phyloP scores from a whole-genome alignment of 148 eudicot genomes.

The Silene latifolia region DNA sequence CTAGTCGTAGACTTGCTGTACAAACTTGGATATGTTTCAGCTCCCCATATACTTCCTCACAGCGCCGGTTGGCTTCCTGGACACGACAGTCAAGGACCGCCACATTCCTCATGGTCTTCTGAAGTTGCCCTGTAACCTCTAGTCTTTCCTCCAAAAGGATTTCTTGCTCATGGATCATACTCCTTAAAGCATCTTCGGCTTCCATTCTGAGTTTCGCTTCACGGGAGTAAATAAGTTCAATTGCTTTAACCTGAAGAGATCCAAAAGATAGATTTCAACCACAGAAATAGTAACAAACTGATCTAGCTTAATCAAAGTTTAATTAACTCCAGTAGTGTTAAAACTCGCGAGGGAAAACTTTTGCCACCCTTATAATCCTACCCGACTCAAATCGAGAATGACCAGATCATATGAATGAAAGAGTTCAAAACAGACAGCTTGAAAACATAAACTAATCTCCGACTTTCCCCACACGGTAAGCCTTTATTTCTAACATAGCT shows the following conservation, averaged over 20 bases:
- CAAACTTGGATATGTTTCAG: conserved; percentile 54
- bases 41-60: conserved; percentile 62
- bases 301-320: too few species aligned
- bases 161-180: conserved; percentile 53
- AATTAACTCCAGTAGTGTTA: too few species aligned
- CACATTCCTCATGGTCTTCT: conserved; percentile 62
- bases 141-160: conserved; percentile 48
- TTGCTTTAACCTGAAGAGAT: conserved; percentile 48
- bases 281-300: too few species aligned
- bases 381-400: background rate
- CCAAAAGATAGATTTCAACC: background rate
- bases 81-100: conserved; percentile 60
- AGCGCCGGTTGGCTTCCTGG: conserved; percentile 55
- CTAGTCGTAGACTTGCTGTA: conserved; percentile 42
- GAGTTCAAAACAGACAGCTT: too few species aligned
- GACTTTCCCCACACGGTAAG: background rate
- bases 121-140: conserved; percentile 41
- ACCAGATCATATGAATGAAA: background rate
- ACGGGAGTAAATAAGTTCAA: conserved; percentile 36
- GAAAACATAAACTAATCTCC: background rate
- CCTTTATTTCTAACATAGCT: background rate
- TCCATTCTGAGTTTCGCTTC: conserved; percentile 52
- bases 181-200: conserved; percentile 51
- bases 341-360: background rate
- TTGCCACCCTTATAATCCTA: background rate